Base-by-base conservation (phyloP, 2,329 filamentous ascomycete species). In the Cladosporium sp. region DNA sequence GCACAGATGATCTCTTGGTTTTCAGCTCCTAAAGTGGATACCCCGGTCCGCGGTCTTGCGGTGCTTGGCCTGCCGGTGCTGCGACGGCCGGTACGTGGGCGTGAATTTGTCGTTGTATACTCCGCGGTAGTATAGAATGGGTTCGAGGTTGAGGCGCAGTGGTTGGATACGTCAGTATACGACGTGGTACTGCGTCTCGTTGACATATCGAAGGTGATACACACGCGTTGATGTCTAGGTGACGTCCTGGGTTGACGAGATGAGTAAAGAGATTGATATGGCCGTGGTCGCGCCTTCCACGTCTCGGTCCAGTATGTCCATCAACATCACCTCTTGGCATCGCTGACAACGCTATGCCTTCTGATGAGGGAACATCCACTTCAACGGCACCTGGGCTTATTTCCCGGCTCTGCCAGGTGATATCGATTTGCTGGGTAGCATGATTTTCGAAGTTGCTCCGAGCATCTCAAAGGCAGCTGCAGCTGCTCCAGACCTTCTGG, bases 1-100 rank as follows among this genome's bases (percentile, higher is more conserved):
- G 93, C 92, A 72, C 93, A 97, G n/a, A 97, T 78, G 55, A 96
- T 84, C 60, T 88, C 84, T 65, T 93, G 87, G 22, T 77, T 75
- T 61, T 80, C 78, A 47, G 81, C 71, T 32, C 80, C 83, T 44
- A 83, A 77, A 2, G 81, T 83, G 1, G 84, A 86, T 28, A 79
- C 76, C 48, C 77, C 77, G 36, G 82, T 85, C 58, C 77, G 76
- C 50, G 79, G 80, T 37, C 77, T 74, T 50, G 73, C 75, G 56
- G 78, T 82, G 15, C 58, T 60, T 25, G 66, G 66, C 51, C 66
- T 59, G n/a, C 57, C 60, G 13, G 60, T 59, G 48, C 62, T 66
- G n/a, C 53, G 64, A 24, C 57, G 58, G 7, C 50, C 60, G 9
- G 66, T 65, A 5, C 61, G 60, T 15, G 63, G 64, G 8, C 66